Conservation (phyloP, 2,329 filamentous ascomycete species). For the Hymenoscyphus occultus region DNA sequence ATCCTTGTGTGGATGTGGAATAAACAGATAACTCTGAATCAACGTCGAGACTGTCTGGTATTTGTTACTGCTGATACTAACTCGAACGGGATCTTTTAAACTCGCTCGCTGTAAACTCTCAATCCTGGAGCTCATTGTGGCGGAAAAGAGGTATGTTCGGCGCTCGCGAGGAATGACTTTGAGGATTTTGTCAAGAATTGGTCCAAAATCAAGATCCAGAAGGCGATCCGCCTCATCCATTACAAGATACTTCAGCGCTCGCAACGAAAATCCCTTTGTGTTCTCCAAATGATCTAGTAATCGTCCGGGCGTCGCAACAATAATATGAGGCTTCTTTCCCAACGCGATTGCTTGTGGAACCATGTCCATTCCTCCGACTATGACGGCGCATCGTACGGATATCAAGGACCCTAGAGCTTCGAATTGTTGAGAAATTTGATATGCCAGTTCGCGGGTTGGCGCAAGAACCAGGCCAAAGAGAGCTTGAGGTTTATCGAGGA, state of each 20-base stretch:
- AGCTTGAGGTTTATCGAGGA: conserved; percentile 83
- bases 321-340: conserved; percentile 91
- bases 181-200: conserved; percentile 87
- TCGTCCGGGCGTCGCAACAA: conserved; percentile 88
- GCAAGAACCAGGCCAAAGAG: conserved; percentile 88
- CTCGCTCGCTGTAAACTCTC: conserved; percentile 89
- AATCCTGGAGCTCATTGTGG: conserved; percentile 91
- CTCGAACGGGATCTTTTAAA: conserved; percentile 76
- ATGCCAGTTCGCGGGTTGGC: conserved; percentile 88
- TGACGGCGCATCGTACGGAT: conserved; percentile 77
- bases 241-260: conserved; percentile 79
- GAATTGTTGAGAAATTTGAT: conserved; percentile 84
- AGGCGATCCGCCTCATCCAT: conserved; percentile 94
- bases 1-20: conserved; percentile 85
- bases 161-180: conserved; percentile 78
- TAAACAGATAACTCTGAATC: conserved; percentile 80
- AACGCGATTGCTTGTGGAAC: conserved; percentile 86
- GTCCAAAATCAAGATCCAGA: conserved; percentile 91
- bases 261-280: conserved; percentile 90
- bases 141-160: conserved; percentile 86
- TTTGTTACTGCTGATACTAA: conserved; percentile 77
- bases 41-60: conserved; percentile 91
- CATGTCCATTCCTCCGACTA: conserved; percentile 96
- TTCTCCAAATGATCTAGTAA: conserved; percentile 92
- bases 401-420: conserved; percentile 86